Conservation (phyloP, 148 eudicot genomes). For the Linanthus parryae region DNA sequence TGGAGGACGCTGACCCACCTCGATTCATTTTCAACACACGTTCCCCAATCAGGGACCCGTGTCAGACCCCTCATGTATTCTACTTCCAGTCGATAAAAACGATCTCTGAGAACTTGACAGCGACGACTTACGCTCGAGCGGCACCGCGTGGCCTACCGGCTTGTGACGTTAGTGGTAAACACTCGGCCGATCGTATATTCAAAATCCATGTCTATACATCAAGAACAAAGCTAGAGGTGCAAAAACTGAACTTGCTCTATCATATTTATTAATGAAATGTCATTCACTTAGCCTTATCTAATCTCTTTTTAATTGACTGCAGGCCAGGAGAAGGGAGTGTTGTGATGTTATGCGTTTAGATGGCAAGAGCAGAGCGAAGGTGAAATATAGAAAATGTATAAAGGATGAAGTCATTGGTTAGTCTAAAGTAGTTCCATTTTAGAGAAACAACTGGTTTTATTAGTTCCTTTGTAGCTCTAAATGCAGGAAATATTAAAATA, state of each 20-base stretch:
- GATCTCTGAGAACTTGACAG: neutral
- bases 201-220: constrained; percentile 16
- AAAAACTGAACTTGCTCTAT: no score
- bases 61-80: constrained; percentile 25
- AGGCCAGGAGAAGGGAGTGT: constrained; percentile 5
- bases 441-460: no score
- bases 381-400: constrained; percentile 7
- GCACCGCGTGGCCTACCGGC: constrained; percentile 9
- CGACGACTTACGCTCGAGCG: constrained; percentile 13
- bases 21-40: constrained; percentile 19
- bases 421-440: no score
- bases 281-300: no score
- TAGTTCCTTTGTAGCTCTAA: no score
- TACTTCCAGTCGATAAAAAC: constrained; percentile 14
- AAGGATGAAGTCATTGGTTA: constrained; percentile 9
- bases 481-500: no score
- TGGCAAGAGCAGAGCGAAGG: constrained; percentile 3
- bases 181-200: constrained; percentile 16
- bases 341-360: constrained; percentile 5
- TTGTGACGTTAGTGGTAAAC: constrained; percentile 4
- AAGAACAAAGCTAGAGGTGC: constrained; percentile 18
- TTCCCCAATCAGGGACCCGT: neutral
- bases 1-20: constrained; percentile 6
- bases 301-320: no score
- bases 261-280: no score